Conservation (phyloP, 2,329 filamentous ascomycete genomes). For the Arthrinium puccinioides region DNA sequence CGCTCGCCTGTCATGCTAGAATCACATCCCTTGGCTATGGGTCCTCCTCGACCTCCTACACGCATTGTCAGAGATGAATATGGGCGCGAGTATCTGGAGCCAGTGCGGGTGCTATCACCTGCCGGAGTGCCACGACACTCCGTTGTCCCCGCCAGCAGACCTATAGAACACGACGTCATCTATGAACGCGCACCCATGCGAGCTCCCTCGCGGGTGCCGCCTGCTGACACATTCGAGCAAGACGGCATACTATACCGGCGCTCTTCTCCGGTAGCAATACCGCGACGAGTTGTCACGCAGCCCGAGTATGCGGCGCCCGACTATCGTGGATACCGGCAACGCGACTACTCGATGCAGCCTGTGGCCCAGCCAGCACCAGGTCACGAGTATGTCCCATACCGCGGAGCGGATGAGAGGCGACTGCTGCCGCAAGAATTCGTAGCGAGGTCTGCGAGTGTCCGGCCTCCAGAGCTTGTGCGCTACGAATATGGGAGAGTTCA, state of each 20-base stretch:
- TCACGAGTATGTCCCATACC: slow-evolving; percentile 42
- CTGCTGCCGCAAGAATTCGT: slow-evolving; percentile 45
- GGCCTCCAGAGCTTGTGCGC: slow-evolving; percentile 39
- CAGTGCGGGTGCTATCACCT: slow-evolving; percentile 33
- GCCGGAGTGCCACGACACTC: slow-evolving; percentile 41
- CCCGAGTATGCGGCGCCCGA: slow-evolving; percentile 49
- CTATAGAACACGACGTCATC: slow-evolving; percentile 46
- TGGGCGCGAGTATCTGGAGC: slow-evolving; percentile 69
- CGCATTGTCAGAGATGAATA: slow-evolving; percentile 76
- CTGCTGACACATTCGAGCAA: slow-evolving; percentile 39
- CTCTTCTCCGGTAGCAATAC: slow-evolving; percentile 41
- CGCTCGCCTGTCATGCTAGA: slow-evolving; percentile 39
- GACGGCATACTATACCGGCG: slow-evolving; percentile 41
- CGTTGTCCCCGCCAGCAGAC: slow-evolving; percentile 35
- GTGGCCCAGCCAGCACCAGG: slow-evolving; percentile 29
- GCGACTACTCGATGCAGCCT: slow-evolving; percentile 50
- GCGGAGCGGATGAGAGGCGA: slow-evolving; percentile 31
- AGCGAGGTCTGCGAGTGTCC: slow-evolving; percentile 49
- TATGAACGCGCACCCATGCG: slow-evolving; percentile 59
- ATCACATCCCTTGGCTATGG: slow-evolving; percentile 39
- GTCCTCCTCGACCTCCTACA: slow-evolving; percentile 45
- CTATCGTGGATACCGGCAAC: slow-evolving; percentile 46
- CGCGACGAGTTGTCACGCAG: slow-evolving; percentile 54
- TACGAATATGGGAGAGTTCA: slow-evolving; percentile 39
- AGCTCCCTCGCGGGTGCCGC: slow-evolving; percentile 42